phyloP scores from a whole-genome alignment of 495 filamentous ascomycete species.

The Rhizodiscina lignyota region DNA sequence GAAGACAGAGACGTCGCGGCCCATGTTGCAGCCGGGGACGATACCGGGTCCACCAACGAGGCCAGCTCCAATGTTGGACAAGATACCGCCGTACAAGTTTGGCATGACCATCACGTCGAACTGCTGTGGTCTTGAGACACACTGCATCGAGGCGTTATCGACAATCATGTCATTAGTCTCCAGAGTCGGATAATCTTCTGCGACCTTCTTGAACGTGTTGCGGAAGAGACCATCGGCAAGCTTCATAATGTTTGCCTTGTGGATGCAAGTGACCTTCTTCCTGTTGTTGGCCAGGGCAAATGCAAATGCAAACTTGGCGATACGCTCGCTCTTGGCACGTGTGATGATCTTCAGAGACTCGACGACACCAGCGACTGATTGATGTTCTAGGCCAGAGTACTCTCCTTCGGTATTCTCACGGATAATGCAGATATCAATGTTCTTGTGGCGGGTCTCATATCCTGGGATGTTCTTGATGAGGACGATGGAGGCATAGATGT shows the following conservation, averaged over 20 bases:
- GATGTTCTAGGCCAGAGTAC: conserved; percentile 96
- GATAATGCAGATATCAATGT: conserved; percentile 96
- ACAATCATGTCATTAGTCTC: conserved; percentile 98
- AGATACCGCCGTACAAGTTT: conserved; percentile 95
- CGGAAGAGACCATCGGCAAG: conserved; percentile 96
- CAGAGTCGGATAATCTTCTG: conserved; percentile 82
- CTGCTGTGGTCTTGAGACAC: conserved; percentile 86
- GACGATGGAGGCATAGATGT: conserved; percentile 97
- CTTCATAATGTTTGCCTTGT: conserved; percentile 99
- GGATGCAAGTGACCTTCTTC: conserved; percentile 97
- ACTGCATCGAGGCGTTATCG: conserved; percentile 98
- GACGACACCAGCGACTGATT: conserved; percentile 90
- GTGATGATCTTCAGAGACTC: conserved; percentile 99
- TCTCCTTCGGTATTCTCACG: conserved; percentile 99
- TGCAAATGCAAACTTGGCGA: conserved; percentile 94
- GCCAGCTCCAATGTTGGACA: conserved; percentile 96
- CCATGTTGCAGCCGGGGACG: conserved; percentile 98
- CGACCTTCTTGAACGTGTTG: conserved; percentile 83
- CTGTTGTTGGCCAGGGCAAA: conserved; percentile 96
- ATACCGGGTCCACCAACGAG: conserved; percentile 97
- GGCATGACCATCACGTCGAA: conserved; percentile 99
- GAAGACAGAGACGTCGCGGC: conserved; percentile 93
- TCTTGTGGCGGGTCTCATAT: conserved; percentile 89
- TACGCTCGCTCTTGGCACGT: conserved; percentile 93
- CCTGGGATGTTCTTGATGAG: conserved; percentile 99